Evolutionary conservation across 163 green algal species (phyloP), one percentile per base, ranked within the genome.

Genomic region (Trebouxia gelatinosa): DNA sequence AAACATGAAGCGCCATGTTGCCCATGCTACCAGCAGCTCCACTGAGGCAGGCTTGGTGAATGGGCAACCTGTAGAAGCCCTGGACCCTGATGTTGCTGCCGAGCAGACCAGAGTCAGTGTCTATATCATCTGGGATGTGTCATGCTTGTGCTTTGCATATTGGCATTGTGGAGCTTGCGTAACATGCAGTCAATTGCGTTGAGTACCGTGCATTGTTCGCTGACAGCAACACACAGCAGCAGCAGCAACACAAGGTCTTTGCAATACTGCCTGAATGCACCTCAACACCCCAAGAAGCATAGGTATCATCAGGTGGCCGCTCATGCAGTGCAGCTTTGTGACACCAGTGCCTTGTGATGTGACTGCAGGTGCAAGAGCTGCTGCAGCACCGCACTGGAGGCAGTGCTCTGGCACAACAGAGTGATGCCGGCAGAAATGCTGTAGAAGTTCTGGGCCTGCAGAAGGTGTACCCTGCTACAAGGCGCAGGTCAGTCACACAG

Each of bases 371-470:
- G 75, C 72, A 84, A 48, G 78, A 77, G 26, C 84, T 93, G 78
- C 78, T 90, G 61, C 57, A 89, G 70, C 85, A 90, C 51, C 72
- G 87, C 32, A 86, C 82, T 40, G 84, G 82, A 59, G 51, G 54
- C 1, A 50, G 57, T 58, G 74, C 75, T 23, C 51, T 84, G 66
- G 58, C 80, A 34, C 40, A 74, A 32, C 62, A 77, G 43, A 61
- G 68, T 16, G 64, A 83, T 61, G 58, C n/a, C 17, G 61, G 19
- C 54, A 75, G 75, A 39, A 89, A 93, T 26, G 89, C 92, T 0
- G 88, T 96, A 2, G 91, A 98, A 83, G 82, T 98, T 64, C 96
- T 89, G 77, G 93, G 89, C 34, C 87, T 98, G 70, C 88, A 91
- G 72, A 96, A 95, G 80, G 80, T 89, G 11, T 98, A 95, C 81